phyloP scores from a whole-genome alignment of 495 filamentous ascomycete species.

The Penicillium mononematosum region DNA sequence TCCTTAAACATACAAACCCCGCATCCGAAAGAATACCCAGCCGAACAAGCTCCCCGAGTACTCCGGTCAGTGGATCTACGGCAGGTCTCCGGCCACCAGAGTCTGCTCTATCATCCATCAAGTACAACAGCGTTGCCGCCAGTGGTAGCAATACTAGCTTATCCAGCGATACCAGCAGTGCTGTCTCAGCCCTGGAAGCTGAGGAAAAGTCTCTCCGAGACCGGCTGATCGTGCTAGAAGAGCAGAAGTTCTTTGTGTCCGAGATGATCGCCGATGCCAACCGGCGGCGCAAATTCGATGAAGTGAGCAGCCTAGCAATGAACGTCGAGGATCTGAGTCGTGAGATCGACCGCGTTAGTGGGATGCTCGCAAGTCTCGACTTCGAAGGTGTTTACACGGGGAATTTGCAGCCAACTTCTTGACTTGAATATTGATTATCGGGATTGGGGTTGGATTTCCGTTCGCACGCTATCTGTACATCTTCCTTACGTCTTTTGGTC shows the following conservation, averaged over 20 bases:
- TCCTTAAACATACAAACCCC: constrained; percentile 69
- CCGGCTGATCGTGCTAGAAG: constrained; percentile 83
- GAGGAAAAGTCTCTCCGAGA: constrained; percentile 88
- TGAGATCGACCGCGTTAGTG: constrained; percentile 73
- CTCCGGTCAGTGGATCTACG: constrained; percentile 27
- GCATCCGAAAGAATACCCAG: constrained; percentile 33
- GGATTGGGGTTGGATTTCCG: neutral
- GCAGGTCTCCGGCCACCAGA: constrained; percentile 41
- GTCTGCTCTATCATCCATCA: constrained; percentile 58
- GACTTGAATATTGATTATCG: constrained; percentile 4
- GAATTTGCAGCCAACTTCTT: constrained; percentile 23
- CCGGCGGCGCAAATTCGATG: constrained; percentile 81
- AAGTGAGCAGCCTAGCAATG: constrained; percentile 72
- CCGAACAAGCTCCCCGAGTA: constrained; percentile 36
- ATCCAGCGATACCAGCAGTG: constrained; percentile 60
- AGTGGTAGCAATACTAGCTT: constrained; percentile 57
- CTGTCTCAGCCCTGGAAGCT: constrained; percentile 70
- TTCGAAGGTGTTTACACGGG: constrained; percentile 52
- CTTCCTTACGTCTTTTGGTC: constrained; percentile 1
- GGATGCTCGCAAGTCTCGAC: constrained; percentile 48
- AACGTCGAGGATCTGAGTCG: constrained; percentile 82
- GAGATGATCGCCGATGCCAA: constrained; percentile 86
- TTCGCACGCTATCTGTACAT: neutral
- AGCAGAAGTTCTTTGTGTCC: constrained; percentile 87
- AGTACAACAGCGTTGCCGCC: constrained; percentile 49